Percentiles rank a stretch among this genome's conserved stretches.
phyloP scores from a whole-genome alignment of 345 rosid genomes.

The Kandelia obovata region DNA sequence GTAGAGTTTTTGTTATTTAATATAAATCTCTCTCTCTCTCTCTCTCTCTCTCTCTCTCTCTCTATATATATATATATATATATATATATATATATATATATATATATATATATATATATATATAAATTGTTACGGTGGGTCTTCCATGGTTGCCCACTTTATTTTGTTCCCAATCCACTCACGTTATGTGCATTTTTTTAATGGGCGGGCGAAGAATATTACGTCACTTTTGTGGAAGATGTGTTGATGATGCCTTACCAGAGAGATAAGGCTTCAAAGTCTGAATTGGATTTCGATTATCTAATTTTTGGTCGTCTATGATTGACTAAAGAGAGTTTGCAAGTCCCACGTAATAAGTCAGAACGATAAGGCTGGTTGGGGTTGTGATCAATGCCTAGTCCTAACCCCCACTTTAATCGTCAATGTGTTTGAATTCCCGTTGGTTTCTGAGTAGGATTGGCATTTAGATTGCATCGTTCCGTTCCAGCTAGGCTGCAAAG shows the following conservation, averaged over 20 bases:
- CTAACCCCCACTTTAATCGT: background rate
- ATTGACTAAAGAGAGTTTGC: too few relatives aligned
- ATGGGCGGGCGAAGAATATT: background rate
- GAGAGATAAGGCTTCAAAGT: too few relatives aligned
- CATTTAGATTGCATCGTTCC: background rate
- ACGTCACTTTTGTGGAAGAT: too few relatives aligned
- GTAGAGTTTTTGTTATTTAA: slow-evolving; percentile 14
- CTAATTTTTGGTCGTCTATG: too few relatives aligned
- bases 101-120: too few relatives aligned
- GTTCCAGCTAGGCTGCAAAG: too few relatives aligned
- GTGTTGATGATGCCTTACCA: too few relatives aligned
- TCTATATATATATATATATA: background rate
- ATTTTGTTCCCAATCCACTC: slow-evolving; percentile 29
- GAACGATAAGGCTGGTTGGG: background rate
- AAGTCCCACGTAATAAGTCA: too few relatives aligned
- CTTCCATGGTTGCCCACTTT: slow-evolving; percentile 14
- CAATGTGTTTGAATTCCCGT: background rate
- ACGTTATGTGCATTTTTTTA: slow-evolving; percentile 1
- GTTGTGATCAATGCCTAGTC: background rate
- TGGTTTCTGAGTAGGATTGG: background rate
- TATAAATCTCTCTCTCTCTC: too few relatives aligned
- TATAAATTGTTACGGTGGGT: background rate
- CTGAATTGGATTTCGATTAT: too few relatives aligned
- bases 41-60: too few relatives aligned
- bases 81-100: background rate